These are phyloP conservation scores for Prillingera fragicola DNA, from an alignment of 1,284 basidiomycete species.

Conservation along the genomic window DNA sequence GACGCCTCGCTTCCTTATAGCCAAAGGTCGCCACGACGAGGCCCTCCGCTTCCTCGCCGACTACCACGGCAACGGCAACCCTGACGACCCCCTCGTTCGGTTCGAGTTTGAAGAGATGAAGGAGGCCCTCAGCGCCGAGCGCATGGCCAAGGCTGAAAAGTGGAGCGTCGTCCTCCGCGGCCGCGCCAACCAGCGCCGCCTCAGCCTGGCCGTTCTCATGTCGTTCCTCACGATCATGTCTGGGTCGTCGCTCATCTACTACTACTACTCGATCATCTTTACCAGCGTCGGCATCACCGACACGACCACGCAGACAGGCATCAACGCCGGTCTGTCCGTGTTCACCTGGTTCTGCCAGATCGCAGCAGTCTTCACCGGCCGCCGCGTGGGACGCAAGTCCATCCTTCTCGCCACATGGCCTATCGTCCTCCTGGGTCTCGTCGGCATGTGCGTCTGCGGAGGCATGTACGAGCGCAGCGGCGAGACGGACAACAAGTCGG, in stretches of 20 bases:
- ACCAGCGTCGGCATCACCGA: constrained; percentile 45
- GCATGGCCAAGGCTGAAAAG: constrained; percentile 40
- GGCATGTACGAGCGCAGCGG: constrained; percentile 35
- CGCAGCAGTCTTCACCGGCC: constrained; percentile 34
- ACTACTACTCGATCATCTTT: constrained; percentile 46
- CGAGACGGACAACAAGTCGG: constrained; percentile 26
- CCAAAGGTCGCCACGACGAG: constrained; percentile 54
- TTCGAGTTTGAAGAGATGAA: constrained; percentile 76
- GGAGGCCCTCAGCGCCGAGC: constrained; percentile 66
- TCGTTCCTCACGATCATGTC: constrained; percentile 36
- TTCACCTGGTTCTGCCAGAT: constrained; percentile 47
- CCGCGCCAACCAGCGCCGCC: constrained; percentile 36
- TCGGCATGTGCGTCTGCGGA: constrained; percentile 40
- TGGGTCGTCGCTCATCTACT: constrained; percentile 46
- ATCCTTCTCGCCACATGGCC: constrained; percentile 47
- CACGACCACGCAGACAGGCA: constrained; percentile 46
- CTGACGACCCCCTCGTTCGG: constrained; percentile 60
- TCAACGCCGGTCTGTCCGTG: constrained; percentile 45
- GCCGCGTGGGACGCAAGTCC: constrained; percentile 37
- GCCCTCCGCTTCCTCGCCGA: constrained; percentile 71
- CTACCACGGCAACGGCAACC: constrained; percentile 68
- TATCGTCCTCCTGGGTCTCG: constrained; percentile 32
- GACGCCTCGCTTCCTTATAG: constrained; percentile 44
- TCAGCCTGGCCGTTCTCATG: constrained; percentile 45
- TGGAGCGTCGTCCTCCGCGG: constrained; percentile 41